A percentile compares a stretch with the other conserved stretches of the same genome.
Evolutionary conservation across 805 yeast species (phyloP).

Genomic region (Wickerhamomyces bovis): DNA sequence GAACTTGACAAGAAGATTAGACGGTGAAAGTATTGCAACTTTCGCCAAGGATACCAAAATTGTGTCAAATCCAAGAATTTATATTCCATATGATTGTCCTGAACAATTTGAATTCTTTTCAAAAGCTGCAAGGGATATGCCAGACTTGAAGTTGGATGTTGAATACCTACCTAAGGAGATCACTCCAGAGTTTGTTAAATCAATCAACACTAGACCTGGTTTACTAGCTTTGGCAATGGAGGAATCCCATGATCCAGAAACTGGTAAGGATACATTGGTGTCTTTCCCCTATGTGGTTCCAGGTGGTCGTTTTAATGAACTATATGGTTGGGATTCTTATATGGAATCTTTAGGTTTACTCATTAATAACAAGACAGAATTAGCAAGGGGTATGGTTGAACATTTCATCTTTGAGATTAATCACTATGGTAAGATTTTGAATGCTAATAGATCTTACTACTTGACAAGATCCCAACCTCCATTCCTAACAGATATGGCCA

Average conservation of each 20-base stretch:
- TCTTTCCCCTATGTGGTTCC: constrained; percentile 92
- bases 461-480: constrained; percentile 95
- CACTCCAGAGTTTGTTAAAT: constrained; percentile 70
- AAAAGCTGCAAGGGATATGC: constrained; percentile 46
- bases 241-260: constrained; percentile 41
- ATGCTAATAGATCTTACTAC: constrained; percentile 91
- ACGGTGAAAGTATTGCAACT: constrained; percentile 50
- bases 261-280: constrained; percentile 43
- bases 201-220: constrained; percentile 81
- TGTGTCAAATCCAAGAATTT: constrained; percentile 65
- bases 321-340: constrained; percentile 98
- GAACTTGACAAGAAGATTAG: constrained; percentile 64
- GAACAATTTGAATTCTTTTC: constrained; percentile 71
- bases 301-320: constrained; percentile 94
- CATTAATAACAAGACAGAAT: constrained; percentile 53
- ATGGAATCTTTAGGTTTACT: constrained; percentile 83
- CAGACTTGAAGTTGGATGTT: constrained; percentile 59
- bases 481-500: constrained; percentile 87
- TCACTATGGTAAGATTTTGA: constrained; percentile 86
- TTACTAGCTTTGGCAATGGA: constrained; percentile 74
- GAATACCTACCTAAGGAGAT: constrained; percentile 69
- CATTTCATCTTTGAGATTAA: constrained; percentile 86
- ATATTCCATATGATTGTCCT: constrained; percentile 60
- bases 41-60: constrained; percentile 81
- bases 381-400: constrained; percentile 87